Conservation (phyloP, 2,329 filamentous ascomycete genomes). For the Sporothrix mexicana region DNA sequence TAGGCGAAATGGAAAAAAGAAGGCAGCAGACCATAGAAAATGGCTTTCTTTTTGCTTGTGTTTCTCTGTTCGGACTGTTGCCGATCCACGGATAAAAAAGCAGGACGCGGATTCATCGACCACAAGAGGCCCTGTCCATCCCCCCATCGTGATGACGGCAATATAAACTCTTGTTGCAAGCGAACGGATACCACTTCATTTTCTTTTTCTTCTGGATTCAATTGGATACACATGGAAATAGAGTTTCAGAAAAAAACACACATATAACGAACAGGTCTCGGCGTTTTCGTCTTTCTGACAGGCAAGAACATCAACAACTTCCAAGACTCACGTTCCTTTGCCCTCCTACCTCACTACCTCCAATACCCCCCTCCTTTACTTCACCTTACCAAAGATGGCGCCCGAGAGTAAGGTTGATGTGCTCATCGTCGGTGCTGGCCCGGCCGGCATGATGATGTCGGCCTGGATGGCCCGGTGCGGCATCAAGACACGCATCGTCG, state of each 20-base stretch:
- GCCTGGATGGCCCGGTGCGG: conserved; percentile 51
- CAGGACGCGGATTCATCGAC: conserved; percentile 11
- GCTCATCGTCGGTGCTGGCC: conserved; percentile 41
- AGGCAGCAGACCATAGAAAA: neutral
- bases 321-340: neutral
- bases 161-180: conserved; percentile 6
- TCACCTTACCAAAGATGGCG: conserved; percentile 11
- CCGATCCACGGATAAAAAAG: neutral
- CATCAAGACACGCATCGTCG: conserved; percentile 50
- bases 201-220: neutral
- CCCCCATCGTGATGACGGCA: neutral
- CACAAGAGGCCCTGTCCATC: too few species aligned
- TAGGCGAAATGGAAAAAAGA: neutral
- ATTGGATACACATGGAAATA: neutral
- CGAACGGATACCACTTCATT: neutral
- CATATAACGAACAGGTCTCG: conserved; percentile 11
- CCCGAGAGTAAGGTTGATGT: conserved; percentile 34
- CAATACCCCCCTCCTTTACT: neutral
- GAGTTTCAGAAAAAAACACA: neutral
- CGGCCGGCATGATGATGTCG: conserved; percentile 50
- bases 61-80: neutral
- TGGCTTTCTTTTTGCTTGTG: neutral
- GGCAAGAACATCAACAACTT: conserved; percentile 3
- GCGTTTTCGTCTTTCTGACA: conserved; percentile 7
- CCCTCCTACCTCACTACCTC: neutral